Evolutionary conservation across 495 filamentous ascomycete genomes (phyloP).

Genomic region (Hypoxylon trugodes): DNA sequence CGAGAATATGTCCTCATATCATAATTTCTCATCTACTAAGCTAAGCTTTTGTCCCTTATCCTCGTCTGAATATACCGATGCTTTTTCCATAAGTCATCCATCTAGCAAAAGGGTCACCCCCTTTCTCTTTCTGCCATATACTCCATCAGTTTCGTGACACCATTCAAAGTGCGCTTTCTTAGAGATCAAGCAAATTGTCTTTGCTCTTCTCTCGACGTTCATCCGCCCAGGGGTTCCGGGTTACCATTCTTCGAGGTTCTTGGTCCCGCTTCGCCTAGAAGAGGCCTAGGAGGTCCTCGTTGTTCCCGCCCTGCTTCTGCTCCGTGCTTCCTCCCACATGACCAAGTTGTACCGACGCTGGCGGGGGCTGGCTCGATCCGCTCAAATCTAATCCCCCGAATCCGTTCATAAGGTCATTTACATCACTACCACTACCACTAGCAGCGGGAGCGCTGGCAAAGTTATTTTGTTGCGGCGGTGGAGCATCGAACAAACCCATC

Average conservation of each 20-base stretch:
- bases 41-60: slow-evolving; percentile 15
- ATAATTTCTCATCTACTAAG: slow-evolving; percentile 22
- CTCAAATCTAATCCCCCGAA: slow-evolving; percentile 83
- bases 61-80: slow-evolving; percentile 15
- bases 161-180: background rate
- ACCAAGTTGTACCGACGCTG: slow-evolving; percentile 60
- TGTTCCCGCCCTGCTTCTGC: slow-evolving; percentile 69
- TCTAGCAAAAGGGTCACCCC: no score
- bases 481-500: slow-evolving; percentile 80
- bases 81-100: slow-evolving; percentile 5
- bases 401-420: slow-evolving; percentile 79
- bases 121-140: background rate
- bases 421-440: slow-evolving; percentile 40
- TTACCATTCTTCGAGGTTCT: background rate
- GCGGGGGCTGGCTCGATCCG: slow-evolving; percentile 65
- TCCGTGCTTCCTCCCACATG: slow-evolving; percentile 43
- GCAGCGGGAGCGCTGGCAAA: slow-evolving; percentile 44
- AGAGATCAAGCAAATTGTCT: slow-evolving; percentile 28
- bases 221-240: slow-evolving; percentile 4
- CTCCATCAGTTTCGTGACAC: background rate
- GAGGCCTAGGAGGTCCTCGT: slow-evolving; percentile 89
- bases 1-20: slow-evolving; percentile 12
- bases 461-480: slow-evolving; percentile 48
- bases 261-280: slow-evolving; percentile 62
- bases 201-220: background rate